Evolutionary conservation across 306 rosid genomes (phyloP).

Genomic region (Pterocarpus santalinus): DNA sequence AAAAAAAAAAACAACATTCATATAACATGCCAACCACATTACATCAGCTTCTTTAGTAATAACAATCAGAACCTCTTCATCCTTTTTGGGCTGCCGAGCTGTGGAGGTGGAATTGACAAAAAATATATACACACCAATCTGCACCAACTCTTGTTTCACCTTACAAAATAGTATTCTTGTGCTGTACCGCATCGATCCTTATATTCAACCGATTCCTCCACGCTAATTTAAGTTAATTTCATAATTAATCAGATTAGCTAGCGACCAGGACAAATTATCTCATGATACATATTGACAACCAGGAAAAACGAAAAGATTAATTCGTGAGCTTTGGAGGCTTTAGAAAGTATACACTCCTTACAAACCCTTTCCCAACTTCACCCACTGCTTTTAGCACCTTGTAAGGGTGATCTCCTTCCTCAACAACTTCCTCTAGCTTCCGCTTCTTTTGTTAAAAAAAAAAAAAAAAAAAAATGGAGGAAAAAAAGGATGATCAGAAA

Average conservation of each 20-base stretch:
- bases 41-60: conserved; percentile 30
- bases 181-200: neutral
- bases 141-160: conserved; percentile 3
- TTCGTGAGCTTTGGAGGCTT: conserved; percentile 64
- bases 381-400: conserved; percentile 70
- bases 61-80: conserved; percentile 22
- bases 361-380: conserved; percentile 84
- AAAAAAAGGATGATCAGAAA: conserved; percentile 25
- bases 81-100: conserved; percentile 25
- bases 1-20: neutral
- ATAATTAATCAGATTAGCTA: conserved; percentile 27
- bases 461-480: conserved; percentile 2
- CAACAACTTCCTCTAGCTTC: conserved; percentile 60
- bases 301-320: conserved; percentile 1
- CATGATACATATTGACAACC: conserved; percentile 24
- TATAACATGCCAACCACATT: neutral
- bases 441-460: conserved; percentile 63
- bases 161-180: neutral
- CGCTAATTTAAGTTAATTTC: conserved; percentile 8
- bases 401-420: conserved; percentile 60
- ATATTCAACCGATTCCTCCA: conserved; percentile 31
- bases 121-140: conserved; percentile 33
- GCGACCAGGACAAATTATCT: conserved; percentile 30
- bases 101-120: conserved; percentile 22
- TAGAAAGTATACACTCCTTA: conserved; percentile 72